Conservation (phyloP, 192 early-diverging fungal genomes). For the Coemansia sp. region DNA sequence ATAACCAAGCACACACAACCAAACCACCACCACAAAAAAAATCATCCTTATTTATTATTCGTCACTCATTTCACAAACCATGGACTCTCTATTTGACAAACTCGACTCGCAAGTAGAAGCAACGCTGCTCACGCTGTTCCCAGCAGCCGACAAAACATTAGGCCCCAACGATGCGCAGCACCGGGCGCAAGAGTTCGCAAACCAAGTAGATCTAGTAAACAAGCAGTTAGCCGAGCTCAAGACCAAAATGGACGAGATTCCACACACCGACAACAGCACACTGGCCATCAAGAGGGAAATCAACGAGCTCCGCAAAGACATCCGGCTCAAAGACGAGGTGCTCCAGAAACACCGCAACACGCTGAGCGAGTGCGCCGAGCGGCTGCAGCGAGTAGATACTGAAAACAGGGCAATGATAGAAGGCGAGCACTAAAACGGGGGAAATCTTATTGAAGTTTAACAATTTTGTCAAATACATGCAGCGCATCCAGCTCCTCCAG, state of each 20-base stretch:
- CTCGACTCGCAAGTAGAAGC: slow-evolving; percentile 34
- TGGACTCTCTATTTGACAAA: slow-evolving; percentile 36
- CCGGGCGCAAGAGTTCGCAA: slow-evolving; percentile 41
- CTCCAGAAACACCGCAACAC: slow-evolving; percentile 27
- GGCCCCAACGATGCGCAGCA: slow-evolving; percentile 35
- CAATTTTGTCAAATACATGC: slow-evolving; percentile 3
- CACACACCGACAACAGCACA: background rate
- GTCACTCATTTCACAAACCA: background rate
- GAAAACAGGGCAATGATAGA: slow-evolving; percentile 19
- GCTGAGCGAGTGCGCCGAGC: slow-evolving; percentile 5
- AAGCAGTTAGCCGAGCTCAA: slow-evolving; percentile 35
- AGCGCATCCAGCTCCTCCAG: slow-evolving; percentile 1
- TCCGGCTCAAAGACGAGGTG: slow-evolving; percentile 21
- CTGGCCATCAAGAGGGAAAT: slow-evolving; percentile 20
- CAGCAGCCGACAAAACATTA: slow-evolving; percentile 6
- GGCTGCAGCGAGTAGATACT: slow-evolving; percentile 6
- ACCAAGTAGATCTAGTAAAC: slow-evolving; percentile 18
- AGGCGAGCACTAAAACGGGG: background rate
- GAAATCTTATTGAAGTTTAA: background rate
- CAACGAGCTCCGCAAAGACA: slow-evolving; percentile 32
- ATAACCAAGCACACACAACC: background rate
- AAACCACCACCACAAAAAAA: background rate
- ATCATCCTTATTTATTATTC: background rate
- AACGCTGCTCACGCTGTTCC: slow-evolving; percentile 34
- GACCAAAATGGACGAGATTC: slow-evolving; percentile 14